Percentiles rank a stretch among this genome's conserved stretches.
Evolutionary conservation across 495 filamentous ascomycete species (phyloP).

Genomic region (Bacidia rubella): DNA sequence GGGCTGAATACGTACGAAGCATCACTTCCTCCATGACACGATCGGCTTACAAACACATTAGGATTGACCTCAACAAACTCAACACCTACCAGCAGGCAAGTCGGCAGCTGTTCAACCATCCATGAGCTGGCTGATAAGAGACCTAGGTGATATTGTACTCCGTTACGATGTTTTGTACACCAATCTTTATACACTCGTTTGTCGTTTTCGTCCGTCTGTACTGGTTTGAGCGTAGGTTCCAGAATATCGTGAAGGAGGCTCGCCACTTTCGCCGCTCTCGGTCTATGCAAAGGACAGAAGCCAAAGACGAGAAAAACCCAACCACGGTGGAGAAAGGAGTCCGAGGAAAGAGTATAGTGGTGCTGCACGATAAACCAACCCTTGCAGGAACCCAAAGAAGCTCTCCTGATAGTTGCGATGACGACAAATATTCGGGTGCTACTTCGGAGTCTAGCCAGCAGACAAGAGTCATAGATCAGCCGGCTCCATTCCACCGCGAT

Average conservation of each 20-base stretch:
- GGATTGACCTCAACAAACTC: conserved; percentile 59
- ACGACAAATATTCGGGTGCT: conserved; percentile 8
- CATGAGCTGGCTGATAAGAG: too few species aligned
- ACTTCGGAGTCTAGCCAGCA: conserved; percentile 11
- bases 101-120: too few species aligned
- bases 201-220: conserved; percentile 87
- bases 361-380: conserved; percentile 39
- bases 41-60: too few species aligned
- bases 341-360: conserved; percentile 55
- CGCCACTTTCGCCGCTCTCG: conserved; percentile 40
- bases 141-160: conserved; percentile 49
- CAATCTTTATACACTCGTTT: conserved; percentile 76
- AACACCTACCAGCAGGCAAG: conserved; percentile 59
- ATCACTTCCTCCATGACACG: not conserved
- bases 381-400: conserved; percentile 13
- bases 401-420: conserved; percentile 6
- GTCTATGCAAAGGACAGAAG: conserved; percentile 40
- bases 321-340: conserved; percentile 53
- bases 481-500: conserved; percentile 19
- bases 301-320: conserved; percentile 32
- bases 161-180: conserved; percentile 62
- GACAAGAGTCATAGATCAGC: not conserved
- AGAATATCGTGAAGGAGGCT: conserved; percentile 54
- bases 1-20: conserved; percentile 62
- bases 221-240: conserved; percentile 95